These are phyloP conservation scores for Cardamine chenopodiifolia DNA, from an alignment of 345 rosid genomes.

Conservation along the genomic window DNA sequence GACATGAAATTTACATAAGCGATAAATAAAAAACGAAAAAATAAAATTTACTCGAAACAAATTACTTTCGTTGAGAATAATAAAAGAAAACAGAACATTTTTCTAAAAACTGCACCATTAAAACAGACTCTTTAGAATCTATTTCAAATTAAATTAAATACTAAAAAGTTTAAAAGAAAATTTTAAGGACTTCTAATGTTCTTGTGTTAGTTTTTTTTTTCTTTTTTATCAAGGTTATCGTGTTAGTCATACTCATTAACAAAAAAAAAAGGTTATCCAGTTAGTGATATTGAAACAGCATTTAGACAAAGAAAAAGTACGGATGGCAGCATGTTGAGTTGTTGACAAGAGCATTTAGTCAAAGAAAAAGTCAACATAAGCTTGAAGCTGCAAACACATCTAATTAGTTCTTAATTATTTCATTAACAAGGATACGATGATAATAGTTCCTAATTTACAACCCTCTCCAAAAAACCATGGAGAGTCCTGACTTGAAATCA, in stretches of 20 bases:
- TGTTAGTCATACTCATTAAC: background rate
- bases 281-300: background rate
- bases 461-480: slow-evolving; percentile 24
- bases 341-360: background rate
- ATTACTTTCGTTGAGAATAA: too few species aligned
- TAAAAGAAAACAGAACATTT: too few species aligned
- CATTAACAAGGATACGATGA: slow-evolving; percentile 34
- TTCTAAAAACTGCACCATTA: too few species aligned
- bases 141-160: background rate
- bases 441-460: slow-evolving; percentile 28
- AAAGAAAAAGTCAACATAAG: background rate
- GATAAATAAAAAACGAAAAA: too few species aligned
- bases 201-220: background rate
- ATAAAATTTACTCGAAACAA: too few species aligned
- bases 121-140: too few species aligned
- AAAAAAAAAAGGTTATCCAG: background rate
- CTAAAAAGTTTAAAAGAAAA: background rate
- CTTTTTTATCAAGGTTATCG: background rate
- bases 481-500: slow-evolving; percentile 18
- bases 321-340: background rate
- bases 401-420: slow-evolving; percentile 23
- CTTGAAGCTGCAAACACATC: slow-evolving; percentile 25
- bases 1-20: too few species aligned
- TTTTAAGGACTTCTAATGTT: background rate
- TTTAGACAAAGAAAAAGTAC: background rate